Evolutionary conservation across 225 moss, liverwort and hornwort species (phyloP).

Genomic region (Antitrichia curtipendula): DNA sequence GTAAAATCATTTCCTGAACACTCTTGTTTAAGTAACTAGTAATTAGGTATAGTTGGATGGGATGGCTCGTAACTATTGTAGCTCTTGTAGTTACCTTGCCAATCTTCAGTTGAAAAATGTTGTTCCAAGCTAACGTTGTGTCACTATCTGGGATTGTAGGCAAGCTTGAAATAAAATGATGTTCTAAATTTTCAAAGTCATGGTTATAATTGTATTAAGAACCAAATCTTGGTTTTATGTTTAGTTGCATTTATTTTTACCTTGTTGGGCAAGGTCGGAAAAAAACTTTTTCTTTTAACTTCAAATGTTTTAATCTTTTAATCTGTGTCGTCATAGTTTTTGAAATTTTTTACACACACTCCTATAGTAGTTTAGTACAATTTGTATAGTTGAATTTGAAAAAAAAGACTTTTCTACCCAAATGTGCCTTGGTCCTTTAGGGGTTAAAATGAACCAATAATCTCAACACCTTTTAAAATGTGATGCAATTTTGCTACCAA

Average conservation of each 20-base stretch:
- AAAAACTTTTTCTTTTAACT: too few species aligned
- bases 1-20: neutral
- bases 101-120: neutral
- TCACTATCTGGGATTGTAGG: neutral
- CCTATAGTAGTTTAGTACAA: neutral
- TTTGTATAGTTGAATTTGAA: neutral
- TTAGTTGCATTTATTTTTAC: neutral
- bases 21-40: neutral
- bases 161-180: neutral
- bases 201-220: neutral
- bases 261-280: rapidly evolving
- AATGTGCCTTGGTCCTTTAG: too few species aligned
- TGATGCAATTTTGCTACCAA: neutral
- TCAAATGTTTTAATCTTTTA: neutral
- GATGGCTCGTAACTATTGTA: neutral
- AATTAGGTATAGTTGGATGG: neutral
- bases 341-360: neutral
- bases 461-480: neutral
- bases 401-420: rapidly evolving
- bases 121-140: neutral
- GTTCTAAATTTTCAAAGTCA: neutral
- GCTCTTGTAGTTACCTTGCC: neutral
- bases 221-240: neutral
- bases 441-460: neutral
- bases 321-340: rapidly evolving